These are phyloP conservation scores for Chaetomium sp. DNA, from an alignment of 2,329 filamentous ascomycete species.

Conservation along the genomic window DNA sequence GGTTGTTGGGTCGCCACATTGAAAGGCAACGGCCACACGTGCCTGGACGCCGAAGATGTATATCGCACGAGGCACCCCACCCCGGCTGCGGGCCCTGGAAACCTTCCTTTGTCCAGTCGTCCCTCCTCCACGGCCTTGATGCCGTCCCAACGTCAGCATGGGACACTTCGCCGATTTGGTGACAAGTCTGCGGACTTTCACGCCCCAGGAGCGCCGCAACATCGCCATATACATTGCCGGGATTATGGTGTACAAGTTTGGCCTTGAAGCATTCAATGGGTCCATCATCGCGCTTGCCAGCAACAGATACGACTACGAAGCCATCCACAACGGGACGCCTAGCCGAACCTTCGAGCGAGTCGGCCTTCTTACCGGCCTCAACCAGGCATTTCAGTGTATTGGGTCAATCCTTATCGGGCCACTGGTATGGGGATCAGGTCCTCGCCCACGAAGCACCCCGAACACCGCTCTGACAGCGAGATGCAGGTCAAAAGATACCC, in stretches of 20 bases:
- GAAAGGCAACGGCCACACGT: slow-evolving; percentile 6
- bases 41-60: slow-evolving; percentile 5
- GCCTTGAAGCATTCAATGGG: slow-evolving; percentile 54
- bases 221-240: slow-evolving; percentile 51
- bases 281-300: slow-evolving; percentile 52
- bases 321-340: slow-evolving; percentile 38
- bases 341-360: slow-evolving; percentile 48
- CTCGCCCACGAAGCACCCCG: not conserved
- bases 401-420: slow-evolving; percentile 54
- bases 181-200: slow-evolving; percentile 32
- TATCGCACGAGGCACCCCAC: slow-evolving; percentile 19
- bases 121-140: slow-evolving; percentile 3
- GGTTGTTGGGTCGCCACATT: not conserved
- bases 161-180: slow-evolving; percentile 23
- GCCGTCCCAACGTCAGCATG: slow-evolving; percentile 23
- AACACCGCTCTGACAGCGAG: not conserved
- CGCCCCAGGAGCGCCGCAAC: slow-evolving; percentile 46
- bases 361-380: slow-evolving; percentile 51
- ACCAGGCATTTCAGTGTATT: slow-evolving; percentile 54
- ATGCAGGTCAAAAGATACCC: slow-evolving; percentile 42
- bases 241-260: slow-evolving; percentile 57
- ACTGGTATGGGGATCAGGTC: slow-evolving; percentile 44
- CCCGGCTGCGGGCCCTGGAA: not conserved
- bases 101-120: not conserved
- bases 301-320: slow-evolving; percentile 53